Evolutionary conservation across 2,329 filamentous ascomycete species (phyloP), one percentile per base, ranked within the genome.

Genomic region (Elsinoe fawcettii): DNA sequence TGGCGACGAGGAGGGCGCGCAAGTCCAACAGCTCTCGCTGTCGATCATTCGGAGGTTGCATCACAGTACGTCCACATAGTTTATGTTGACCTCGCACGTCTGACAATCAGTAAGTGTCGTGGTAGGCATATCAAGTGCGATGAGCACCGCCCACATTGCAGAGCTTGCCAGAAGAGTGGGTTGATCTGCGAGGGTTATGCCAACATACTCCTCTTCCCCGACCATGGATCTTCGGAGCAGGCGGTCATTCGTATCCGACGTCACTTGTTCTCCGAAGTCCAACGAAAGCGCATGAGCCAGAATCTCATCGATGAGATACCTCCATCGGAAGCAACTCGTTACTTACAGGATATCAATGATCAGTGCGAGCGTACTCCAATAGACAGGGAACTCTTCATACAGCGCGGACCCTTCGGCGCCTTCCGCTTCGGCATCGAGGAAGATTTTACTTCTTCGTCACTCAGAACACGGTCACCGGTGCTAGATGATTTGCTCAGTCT

Each of bases 41-140:
- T 5, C 47, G 47, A 34, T 32, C 47, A 8, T 51, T 51, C 30
- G 22, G 22, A n/a, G 47, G 47, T 9, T 51, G 47, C 47, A 16
- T 51, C 9, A 51, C 47, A 11, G 47, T 34, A n/a, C 8, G 47
- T 22, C 22, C 8, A 20, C 11, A 8, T n/a, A 6, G 16, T 12
- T 6, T 7, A 12, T n/a, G 20, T 12, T 6, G 4, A 12, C 18
- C 7, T 22, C 9, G 6, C 43, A 47, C 23, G n/a, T 32, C 43
- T 47, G 43, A 47, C 22, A 12, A 20, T 12, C 6, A 20, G 6
- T 12, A 23, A 51, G 47, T 51, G 47, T 22, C 22, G 47, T 32
- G 18, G 47, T 36, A 30, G 47, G 16, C 47, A 51, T 36, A 23
- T 51, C 30, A 51, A 51, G n/a, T 51, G 47, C n/a, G 47, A 51